A percentile compares a stretch with the other conserved stretches of the same genome.
These are phyloP conservation scores for Escovopsis sp. DNA, from an alignment of 2,329 filamentous ascomycete species.

Conservation along the genomic window DNA sequence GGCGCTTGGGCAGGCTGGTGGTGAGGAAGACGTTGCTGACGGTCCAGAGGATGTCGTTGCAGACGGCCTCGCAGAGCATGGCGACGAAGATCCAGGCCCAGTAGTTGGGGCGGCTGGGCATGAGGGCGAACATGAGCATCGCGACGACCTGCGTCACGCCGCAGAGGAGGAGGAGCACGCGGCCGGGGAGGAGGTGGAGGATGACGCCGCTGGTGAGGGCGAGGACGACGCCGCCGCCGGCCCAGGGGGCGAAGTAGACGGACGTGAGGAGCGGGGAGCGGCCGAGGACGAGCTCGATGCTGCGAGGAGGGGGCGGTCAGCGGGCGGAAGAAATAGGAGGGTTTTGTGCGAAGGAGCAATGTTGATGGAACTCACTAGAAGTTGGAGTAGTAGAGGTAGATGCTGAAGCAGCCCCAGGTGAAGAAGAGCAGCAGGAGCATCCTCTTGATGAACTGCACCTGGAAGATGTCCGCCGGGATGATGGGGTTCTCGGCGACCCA, in stretches of 20 bases:
- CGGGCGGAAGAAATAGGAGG: too few species aligned
- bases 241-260: constrained; percentile 45
- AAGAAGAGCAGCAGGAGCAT: constrained; percentile 39
- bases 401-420: constrained; percentile 39
- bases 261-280: constrained; percentile 39
- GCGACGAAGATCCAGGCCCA: constrained; percentile 51
- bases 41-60: constrained; percentile 52
- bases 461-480: constrained; percentile 48
- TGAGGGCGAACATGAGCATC: constrained; percentile 39
- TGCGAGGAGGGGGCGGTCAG: constrained; percentile 8
- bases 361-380: constrained; percentile 42
- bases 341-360: too few species aligned
- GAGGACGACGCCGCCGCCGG: constrained; percentile 42
- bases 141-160: constrained; percentile 35
- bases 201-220: constrained; percentile 37
- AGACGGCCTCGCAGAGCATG: constrained; percentile 45
- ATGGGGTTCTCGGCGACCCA: constrained; percentile 46
- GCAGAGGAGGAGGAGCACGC: constrained; percentile 36
- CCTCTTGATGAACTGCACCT: constrained; percentile 44
- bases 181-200: constrained; percentile 40
- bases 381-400: constrained; percentile 48
- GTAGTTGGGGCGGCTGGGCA: constrained; percentile 37
- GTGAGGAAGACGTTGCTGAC: constrained; percentile 55
- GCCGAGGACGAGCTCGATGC: constrained; percentile 37
- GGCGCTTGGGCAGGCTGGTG: constrained; percentile 40